A percentile compares a stretch with the other conserved stretches of the same genome.
These are phyloP conservation scores for Chara braunii DNA, from an alignment of 139 green algal species.

Conservation along the genomic window DNA sequence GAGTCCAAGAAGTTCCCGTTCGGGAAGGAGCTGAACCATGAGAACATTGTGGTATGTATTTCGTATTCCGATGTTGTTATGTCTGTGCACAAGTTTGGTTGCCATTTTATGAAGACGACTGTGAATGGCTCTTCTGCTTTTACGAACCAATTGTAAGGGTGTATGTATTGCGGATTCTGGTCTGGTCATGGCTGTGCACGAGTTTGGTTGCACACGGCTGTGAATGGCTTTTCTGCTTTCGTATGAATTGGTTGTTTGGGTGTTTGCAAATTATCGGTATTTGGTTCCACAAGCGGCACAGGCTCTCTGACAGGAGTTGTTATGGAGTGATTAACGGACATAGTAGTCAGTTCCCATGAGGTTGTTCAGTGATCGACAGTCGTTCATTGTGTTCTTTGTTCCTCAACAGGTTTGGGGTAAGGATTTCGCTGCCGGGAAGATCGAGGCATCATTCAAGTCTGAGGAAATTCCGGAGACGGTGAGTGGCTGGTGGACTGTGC, in stretches of 20 bases:
- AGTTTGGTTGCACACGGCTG: neutral
- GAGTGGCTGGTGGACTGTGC: no score
- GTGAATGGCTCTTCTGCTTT: neutral
- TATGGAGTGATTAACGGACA: neutral
- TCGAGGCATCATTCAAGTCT: conserved; percentile 38
- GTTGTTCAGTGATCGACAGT: no score
- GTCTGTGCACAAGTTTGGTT: neutral
- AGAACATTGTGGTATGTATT: conserved; percentile 6
- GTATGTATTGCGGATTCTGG: neutral
- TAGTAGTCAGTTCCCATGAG: no score
- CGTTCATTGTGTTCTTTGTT: conserved; percentile 3
- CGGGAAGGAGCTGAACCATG: neutral
- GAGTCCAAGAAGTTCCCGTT: conserved; percentile 7
- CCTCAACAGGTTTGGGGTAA: conserved; percentile 28
- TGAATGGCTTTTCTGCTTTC: neutral
- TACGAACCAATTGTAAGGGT: neutral
- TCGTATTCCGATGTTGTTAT: neutral
- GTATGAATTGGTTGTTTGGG: neutral
- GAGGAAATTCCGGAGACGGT: conserved; percentile 27
- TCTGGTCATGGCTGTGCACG: neutral
- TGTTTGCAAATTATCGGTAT: conserved; percentile 7
- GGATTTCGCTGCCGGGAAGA: conserved; percentile 23
- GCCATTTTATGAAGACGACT: neutral
- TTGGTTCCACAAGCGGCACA: neutral
- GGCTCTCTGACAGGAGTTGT: neutral